Base-by-base conservation (phyloP, 805 yeast genomes). In the Brettanomyces naardenensis region DNA sequence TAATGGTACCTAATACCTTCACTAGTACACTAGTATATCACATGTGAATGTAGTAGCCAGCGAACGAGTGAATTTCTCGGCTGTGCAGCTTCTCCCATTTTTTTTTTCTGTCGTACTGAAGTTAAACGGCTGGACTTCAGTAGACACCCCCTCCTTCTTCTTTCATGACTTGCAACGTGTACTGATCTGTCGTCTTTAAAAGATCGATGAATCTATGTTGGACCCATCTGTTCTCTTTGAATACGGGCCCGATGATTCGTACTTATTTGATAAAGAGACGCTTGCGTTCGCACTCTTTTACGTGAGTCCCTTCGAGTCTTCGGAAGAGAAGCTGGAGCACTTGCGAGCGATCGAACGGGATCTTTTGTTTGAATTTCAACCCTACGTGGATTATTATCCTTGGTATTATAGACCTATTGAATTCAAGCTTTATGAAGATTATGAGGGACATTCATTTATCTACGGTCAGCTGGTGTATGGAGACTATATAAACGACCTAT, bases 381-480 rank as follows among this genome's bases (percentile, higher is more conserved):
- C 64, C 0, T 73, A 70, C 66, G 44, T 59, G 10, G 37, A 47
- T 1, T 41, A 51, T 38, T 73, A 67, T 45, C 62, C 71, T 1
- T 73, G 77, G 78, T 56, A 59, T 9, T 49, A 48, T 19, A 44
- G 39, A 14, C 54, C 64, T 11, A 28, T 58, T 5, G 50, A 52
- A 17, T 29, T 56, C 9, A 44, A 50, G 14, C 15, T 51, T 15
- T 37, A 44, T 15, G 39, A 49, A 9, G 35, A 40, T 2, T 34
- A 20, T 19, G 14, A 21, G 7, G 36, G 30, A 3, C 28, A 14
- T 3, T 10, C 19, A 5, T 65, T 58, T 37, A 52, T 66, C 5
- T 61, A 66, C 38, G 71, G 73, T 0, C 61, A 60, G 27, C 42
- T 68, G n/a, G 61, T 49, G 1, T 68, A 65, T 39, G 77, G 72